A percentile compares a stretch with the other conserved stretches of the same genome.
phyloP scores from a whole-genome alignment of 176 grass and related monocot genomes.

The Zizania latifolia region DNA sequence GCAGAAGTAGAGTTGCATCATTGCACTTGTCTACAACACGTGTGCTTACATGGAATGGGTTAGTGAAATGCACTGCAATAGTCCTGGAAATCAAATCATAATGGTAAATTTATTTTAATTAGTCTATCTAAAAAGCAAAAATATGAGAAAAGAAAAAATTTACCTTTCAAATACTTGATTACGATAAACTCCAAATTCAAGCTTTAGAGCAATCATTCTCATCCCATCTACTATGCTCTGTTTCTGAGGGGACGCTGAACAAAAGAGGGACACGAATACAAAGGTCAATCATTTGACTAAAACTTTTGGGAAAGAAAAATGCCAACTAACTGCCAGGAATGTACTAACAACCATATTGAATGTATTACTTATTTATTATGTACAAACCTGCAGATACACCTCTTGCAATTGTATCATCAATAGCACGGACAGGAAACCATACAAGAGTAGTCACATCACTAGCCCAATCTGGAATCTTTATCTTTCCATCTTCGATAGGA shows the following conservation, averaged over 20 bases:
- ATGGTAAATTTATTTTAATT: constrained; percentile 7
- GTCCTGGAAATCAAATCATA: constrained; percentile 61
- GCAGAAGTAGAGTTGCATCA: constrained; percentile 87
- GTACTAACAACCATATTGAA: constrained; percentile 15
- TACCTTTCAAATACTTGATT: constrained; percentile 99
- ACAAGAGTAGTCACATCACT: constrained; percentile 72
- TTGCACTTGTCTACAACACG: constrained; percentile 70
- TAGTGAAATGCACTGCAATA: constrained; percentile 94
- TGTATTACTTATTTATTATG: constrained; percentile 26
- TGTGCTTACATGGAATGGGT: constrained; percentile 84
- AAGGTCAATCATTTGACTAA: constrained; percentile 8
- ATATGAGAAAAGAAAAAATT: background rate
- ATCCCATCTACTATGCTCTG: constrained; percentile 92
- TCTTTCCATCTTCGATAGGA: constrained; percentile 69
- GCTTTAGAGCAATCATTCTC: constrained; percentile 99
- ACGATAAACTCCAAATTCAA: constrained; percentile 97
- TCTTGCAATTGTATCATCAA: constrained; percentile 77
- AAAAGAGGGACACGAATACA: constrained; percentile 20
- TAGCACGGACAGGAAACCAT: constrained; percentile 95
- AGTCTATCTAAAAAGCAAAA: constrained; percentile 1
- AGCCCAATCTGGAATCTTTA: constrained; percentile 86
- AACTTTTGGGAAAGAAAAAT: background rate
- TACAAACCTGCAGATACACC: constrained; percentile 74
- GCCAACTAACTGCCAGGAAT: background rate
- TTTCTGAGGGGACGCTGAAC: constrained; percentile 65